A percentile compares a stretch with the other conserved stretches of the same genome.
phyloP scores from a whole-genome alignment of 2,329 filamentous ascomycete species.

The Penicillium thymicola region DNA sequence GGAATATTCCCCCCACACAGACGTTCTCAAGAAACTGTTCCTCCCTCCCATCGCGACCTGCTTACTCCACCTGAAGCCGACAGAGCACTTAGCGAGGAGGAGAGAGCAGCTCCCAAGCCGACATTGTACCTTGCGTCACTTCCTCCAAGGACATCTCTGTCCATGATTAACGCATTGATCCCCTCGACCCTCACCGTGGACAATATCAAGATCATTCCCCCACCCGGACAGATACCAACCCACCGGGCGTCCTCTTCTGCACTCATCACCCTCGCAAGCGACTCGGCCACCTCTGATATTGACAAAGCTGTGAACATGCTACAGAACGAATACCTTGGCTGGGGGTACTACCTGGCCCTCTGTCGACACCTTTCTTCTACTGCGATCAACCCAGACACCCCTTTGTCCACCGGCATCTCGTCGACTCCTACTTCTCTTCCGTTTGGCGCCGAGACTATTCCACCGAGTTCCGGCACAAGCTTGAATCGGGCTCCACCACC shows the following conservation, averaged over 20 bases:
- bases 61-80: conserved; percentile 45
- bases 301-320: conserved; percentile 73
- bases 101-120: conserved; percentile 52
- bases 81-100: conserved; percentile 40
- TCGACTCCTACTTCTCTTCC: conserved; percentile 57
- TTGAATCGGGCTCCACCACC: conserved; percentile 50
- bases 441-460: conserved; percentile 71
- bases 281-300: conserved; percentile 79
- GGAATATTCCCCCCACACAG: conserved; percentile 50
- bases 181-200: conserved; percentile 62
- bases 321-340: conserved; percentile 81
- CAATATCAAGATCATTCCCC: conserved; percentile 67
- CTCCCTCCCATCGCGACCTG: conserved; percentile 40
- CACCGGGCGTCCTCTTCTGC: conserved; percentile 72
- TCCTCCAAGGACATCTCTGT: conserved; percentile 51
- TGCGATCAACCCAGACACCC: conserved; percentile 56
- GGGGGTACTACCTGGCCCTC: conserved; percentile 75
- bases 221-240: conserved; percentile 44
- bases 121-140: conserved; percentile 55
- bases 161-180: conserved; percentile 49
- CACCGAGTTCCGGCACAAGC: conserved; percentile 46
- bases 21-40: conserved; percentile 43
- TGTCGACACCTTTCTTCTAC: conserved; percentile 80
- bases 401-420: conserved; percentile 47
- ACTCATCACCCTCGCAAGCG: conserved; percentile 75